Conservation (phyloP, 2,329 filamentous ascomycete genomes). For the Talaromyces atroroseus region DNA sequence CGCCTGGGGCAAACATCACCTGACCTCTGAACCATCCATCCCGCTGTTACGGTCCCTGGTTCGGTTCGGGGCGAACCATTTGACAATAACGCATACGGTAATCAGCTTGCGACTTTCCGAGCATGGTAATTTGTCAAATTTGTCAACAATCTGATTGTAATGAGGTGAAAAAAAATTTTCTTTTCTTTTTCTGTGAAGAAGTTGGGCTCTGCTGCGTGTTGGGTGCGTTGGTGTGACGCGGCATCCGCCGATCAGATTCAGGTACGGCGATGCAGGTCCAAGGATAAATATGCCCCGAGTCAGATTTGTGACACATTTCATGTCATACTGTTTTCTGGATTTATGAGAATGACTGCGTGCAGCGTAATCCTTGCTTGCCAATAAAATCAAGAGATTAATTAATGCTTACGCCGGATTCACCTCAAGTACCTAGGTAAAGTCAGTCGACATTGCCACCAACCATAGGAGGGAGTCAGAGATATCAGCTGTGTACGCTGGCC, state of each 20-base stretch:
- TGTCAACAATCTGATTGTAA: neutral
- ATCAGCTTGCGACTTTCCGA: neutral
- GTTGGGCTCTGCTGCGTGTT: neutral
- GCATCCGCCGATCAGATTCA: slow-evolving; percentile 2
- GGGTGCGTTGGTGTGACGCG: neutral
- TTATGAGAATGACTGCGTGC: no score
- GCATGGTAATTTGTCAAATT: neutral
- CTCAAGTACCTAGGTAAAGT: no score
- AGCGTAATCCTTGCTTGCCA: no score
- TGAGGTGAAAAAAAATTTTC: neutral
- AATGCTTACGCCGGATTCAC: no score
- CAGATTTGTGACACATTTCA: no score
- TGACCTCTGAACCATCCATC: neutral
- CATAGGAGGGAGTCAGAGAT: no score
- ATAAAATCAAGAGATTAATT: no score
- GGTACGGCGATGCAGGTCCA: neutral
- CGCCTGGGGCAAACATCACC: no score
- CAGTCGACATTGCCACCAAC: no score
- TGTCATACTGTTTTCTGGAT: no score
- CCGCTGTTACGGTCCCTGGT: neutral
- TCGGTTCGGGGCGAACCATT: slow-evolving; percentile 4
- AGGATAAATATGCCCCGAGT: no score
- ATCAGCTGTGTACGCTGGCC: no score
- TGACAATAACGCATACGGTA: neutral
- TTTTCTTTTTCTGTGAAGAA: neutral